phyloP scores from a whole-genome alignment of 768 basidiomycete genomes.

The Trametes villosa region DNA sequence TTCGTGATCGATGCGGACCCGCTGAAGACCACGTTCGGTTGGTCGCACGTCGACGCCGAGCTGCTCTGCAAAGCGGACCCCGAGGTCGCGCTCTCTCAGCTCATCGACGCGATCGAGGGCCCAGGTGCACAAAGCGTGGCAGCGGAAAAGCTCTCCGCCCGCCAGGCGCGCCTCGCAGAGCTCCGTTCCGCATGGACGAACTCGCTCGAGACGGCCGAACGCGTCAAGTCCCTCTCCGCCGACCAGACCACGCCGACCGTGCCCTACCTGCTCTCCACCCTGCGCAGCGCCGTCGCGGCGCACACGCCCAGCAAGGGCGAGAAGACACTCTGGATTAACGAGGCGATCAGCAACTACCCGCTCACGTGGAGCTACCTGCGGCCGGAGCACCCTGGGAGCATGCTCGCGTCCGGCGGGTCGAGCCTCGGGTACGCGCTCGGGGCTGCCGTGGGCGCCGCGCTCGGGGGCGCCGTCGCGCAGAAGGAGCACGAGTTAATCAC shows the following conservation, averaged over 20 bases:
- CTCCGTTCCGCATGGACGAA: slow-evolving; percentile 27
- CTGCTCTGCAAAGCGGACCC: slow-evolving; percentile 62
- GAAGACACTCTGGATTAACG: slow-evolving; percentile 58
- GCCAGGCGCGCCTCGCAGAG: slow-evolving; percentile 7
- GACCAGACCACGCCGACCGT: slow-evolving; percentile 17
- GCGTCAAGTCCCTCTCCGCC: neutral
- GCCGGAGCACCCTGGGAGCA: slow-evolving; percentile 52
- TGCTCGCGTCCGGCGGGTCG: slow-evolving; percentile 63
- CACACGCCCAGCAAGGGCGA: slow-evolving; percentile 43
- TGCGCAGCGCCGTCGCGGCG: slow-evolving; percentile 47
- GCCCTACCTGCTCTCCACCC: slow-evolving; percentile 45
- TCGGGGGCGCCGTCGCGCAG: slow-evolving; percentile 44
- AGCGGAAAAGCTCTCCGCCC: slow-evolving; percentile 2
- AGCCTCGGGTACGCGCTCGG: slow-evolving; percentile 73
- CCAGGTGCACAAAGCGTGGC: neutral
- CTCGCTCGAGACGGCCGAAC: slow-evolving; percentile 26
- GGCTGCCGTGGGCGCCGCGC: slow-evolving; percentile 60
- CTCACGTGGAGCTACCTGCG: slow-evolving; percentile 61
- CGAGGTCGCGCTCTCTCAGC: slow-evolving; percentile 53
- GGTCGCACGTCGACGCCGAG: slow-evolving; percentile 59
- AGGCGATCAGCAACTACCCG: slow-evolving; percentile 63
- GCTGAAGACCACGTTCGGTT: slow-evolving; percentile 53
- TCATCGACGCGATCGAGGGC: slow-evolving; percentile 43
- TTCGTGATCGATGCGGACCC: slow-evolving; percentile 70
- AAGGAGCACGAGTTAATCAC: slow-evolving; percentile 55